Percentiles rank a stretch among this genome's conserved stretches.
phyloP scores from a whole-genome alignment of 176 grass and related monocot species.

The Thinopyrum elongatum region DNA sequence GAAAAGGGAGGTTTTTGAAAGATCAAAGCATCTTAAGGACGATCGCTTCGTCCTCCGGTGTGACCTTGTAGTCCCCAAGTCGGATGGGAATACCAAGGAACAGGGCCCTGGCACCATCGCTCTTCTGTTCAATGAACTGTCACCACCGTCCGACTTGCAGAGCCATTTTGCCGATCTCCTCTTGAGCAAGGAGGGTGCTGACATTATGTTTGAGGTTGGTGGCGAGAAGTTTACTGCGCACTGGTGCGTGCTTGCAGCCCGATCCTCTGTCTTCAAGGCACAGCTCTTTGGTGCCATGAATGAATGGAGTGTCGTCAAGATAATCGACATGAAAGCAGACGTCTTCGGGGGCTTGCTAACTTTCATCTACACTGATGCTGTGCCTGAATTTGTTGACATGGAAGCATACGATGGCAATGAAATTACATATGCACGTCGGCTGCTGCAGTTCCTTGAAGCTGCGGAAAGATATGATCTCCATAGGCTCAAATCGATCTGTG shows the following conservation, averaged over 20 bases:
- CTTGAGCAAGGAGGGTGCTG: background rate
- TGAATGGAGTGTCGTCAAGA: background rate
- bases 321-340: background rate
- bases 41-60: background rate
- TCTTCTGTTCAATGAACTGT: background rate
- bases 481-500: background rate
- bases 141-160: background rate
- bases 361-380: background rate
- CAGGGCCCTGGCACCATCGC: background rate
- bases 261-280: background rate
- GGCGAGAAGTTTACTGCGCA: background rate
- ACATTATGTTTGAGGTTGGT: background rate
- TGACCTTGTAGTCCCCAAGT: background rate
- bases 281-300: background rate
- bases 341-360: background rate
- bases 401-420: background rate
- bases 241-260: background rate
- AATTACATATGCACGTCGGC: background rate
- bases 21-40: background rate
- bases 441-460: background rate
- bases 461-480: constrained; percentile 5
- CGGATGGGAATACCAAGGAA: background rate
- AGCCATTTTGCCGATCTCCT: background rate
- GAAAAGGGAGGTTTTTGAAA: background rate
- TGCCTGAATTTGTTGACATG: background rate